Percentiles rank a stretch among this genome's conserved stretches.
Evolutionary conservation across 2,329 filamentous ascomycete genomes (phyloP).

Genomic region (Aspergillus texensis): DNA sequence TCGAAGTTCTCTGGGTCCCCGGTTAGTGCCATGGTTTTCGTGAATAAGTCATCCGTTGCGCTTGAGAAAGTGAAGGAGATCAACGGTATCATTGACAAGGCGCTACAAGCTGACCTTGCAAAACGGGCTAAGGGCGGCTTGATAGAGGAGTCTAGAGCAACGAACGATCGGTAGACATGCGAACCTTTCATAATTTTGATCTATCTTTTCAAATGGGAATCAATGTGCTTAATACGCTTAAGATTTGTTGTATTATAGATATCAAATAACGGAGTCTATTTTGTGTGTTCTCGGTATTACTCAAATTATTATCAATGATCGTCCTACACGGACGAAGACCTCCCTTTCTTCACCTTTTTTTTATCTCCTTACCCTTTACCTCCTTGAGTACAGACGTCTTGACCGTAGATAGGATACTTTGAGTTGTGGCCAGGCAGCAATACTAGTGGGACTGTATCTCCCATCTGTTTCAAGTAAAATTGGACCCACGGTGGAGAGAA

Average conservation of each 20-base stretch:
- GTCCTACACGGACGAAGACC: not conserved
- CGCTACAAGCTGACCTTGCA: constrained; percentile 76
- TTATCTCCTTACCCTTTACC: not conserved
- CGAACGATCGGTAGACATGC: constrained; percentile 72
- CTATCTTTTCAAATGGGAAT: not conserved
- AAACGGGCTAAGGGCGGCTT: constrained; percentile 64
- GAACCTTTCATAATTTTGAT: not conserved
- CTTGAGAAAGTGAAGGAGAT: constrained; percentile 80
- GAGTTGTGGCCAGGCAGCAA: not conserved
- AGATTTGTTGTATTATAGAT: constrained; percentile 8
- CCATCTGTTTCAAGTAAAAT: not conserved
- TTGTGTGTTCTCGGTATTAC: not conserved
- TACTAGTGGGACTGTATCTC: not conserved
- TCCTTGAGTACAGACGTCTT: not conserved
- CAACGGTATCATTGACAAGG: constrained; percentile 70
- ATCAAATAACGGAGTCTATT: not conserved
- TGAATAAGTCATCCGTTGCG: constrained; percentile 75
- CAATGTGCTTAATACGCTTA: not conserved
- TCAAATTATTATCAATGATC: not conserved
- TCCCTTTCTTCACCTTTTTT: not conserved
- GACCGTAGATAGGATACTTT: not conserved
- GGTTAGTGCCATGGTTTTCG: constrained; percentile 75
- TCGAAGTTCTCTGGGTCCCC: constrained; percentile 85
- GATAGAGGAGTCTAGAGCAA: constrained; percentile 78
- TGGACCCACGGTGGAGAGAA: not conserved